Evolutionary conservation across 2,329 filamentous ascomycete species (phyloP), one percentile per base, ranked within the genome.

Genomic region (Aspergillus sp.): DNA sequence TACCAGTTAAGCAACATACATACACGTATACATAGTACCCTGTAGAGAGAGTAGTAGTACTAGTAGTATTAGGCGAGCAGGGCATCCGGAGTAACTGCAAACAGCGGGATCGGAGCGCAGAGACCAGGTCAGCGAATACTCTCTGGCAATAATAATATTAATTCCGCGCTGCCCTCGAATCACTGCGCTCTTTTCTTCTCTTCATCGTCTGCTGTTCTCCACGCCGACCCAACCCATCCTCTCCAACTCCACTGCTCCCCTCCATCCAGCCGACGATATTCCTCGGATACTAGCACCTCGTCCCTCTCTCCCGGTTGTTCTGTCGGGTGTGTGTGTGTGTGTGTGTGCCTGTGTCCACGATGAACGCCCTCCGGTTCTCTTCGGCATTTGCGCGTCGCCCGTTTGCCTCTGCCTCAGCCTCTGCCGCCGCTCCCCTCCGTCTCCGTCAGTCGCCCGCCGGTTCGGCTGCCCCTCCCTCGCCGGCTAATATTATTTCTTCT

Each of bases 201-300:
- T n/a, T n/a, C 16, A 34, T 8, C 15, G 19, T 39, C 30, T 16
- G 20, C 26, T 33, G n/a, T n/a, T n/a, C n/a, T n/a, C n/a, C n/a
- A n/a, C n/a, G n/a, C n/a, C n/a, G n/a, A n/a, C n/a, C n/a, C n/a
- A n/a, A n/a, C n/a, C n/a, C n/a, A n/a, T n/a, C n/a, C 39, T 30
- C 16, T 32, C 39, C 14, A 37, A 47, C 48, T 55, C 51, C 53
- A 53, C 51, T 36, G 35, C 37, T 8, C 25, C 8, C 37, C 43
- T 55, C 54, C 54, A 47, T 57, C 55, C 53, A 55, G 44, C 54
- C 53, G 55, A 55, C 45, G 28, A n/a, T 26, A 14, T 12, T 26
- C 25, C 28, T 36, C 14, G 15, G 17, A 12, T 26, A 16, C 30
- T n/a, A n/a, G n/a, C n/a, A n/a, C n/a, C n/a, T n/a, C n/a, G n/a